Evolutionary conservation across 768 basidiomycete species (phyloP), one percentile per base, ranked within the genome.

Genomic region (Kwoniella botswanensis): DNA sequence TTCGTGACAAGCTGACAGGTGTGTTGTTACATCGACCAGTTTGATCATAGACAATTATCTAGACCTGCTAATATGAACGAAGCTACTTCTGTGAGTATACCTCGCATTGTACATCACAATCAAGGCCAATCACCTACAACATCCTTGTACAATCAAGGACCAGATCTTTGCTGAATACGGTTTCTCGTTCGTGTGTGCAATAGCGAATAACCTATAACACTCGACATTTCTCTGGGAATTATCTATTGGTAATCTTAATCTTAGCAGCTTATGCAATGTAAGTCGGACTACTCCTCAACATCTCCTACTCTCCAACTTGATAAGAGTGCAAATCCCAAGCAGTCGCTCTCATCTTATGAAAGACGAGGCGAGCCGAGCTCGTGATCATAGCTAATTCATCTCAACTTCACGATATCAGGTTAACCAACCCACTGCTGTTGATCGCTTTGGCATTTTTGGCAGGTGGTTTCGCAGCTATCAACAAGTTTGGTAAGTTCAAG

Each of bases 171-270:
- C 26, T 26, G 26, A 26, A 26, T 26, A 26, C 26, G 26, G 26
- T 26, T 26, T 26, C 26, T 26, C 26, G 26, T 26, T 26, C 4
- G 26, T 26, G 26, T 26, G 26, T 4, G 26, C 26, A 26, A 26
- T 54, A 94, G 93, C 89, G 93, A 70, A 92, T 95, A 88, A 92
- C 93, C 24, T 94, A 96, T 86, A 96, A 96, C 86, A 94, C 93
- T 35, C 79, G 82, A 63, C 77, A 83, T 65, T 82, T 73, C 72
- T 73, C 85, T 88, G 93, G 93, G 65, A 98, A 98, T 85, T 98
- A 98, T 85, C 87, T 90, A 57, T 91, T 96, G 76, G 93, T 96
- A 43, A 83, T 93, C 64, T 93, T 93, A 35, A 91, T 97, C 73
- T 90, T 96, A 87, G 81, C 89, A n/a, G 92, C 94, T 0, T 95